phyloP scores from a whole-genome alignment of 176 grass and related monocot species.

The Raddia distichophylla region DNA sequence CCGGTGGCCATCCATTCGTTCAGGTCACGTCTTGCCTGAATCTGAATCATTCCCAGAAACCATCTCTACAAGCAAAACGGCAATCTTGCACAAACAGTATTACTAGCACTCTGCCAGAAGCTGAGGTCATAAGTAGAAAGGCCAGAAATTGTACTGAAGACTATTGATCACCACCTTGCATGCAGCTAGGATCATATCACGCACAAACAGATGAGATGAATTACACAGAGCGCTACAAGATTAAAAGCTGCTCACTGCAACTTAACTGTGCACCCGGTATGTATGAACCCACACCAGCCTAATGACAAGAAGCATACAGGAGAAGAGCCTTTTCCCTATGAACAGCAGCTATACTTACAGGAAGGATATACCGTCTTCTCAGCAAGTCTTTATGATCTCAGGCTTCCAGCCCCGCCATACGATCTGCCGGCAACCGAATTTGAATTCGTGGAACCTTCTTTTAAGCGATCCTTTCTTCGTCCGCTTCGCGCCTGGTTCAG shows the following conservation, averaged over 20 bases:
- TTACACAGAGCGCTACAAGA: constrained; percentile 29
- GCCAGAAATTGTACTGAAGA: constrained; percentile 8
- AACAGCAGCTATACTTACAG: constrained; percentile 57
- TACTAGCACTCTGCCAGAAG: not conserved
- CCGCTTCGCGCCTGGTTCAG: constrained; percentile 26
- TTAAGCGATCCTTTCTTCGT: constrained; percentile 60
- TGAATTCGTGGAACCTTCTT: constrained; percentile 54
- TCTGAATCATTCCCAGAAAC: not conserved
- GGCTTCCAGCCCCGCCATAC: constrained; percentile 72
- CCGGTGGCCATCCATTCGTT: not conserved
- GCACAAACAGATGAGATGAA: constrained; percentile 5
- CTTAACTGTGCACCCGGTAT: constrained; percentile 3
- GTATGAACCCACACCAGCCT: constrained; percentile 3
- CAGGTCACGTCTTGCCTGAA: constrained; percentile 26
- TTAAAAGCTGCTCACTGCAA: constrained; percentile 4
- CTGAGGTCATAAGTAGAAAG: not conserved
- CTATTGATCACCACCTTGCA: constrained; percentile 28
- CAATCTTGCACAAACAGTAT: not conserved
- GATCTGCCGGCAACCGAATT: constrained; percentile 42
- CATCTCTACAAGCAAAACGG: not conserved
- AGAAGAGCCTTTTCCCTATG: constrained; percentile 33
- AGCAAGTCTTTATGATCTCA: constrained; percentile 61
- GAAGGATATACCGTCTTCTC: not conserved
- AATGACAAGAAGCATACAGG: not conserved
- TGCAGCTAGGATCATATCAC: constrained; percentile 10